These are phyloP conservation scores for Entophlyctis luteolus DNA, from an alignment of 192 early-diverging fungal species.

Conservation along the genomic window DNA sequence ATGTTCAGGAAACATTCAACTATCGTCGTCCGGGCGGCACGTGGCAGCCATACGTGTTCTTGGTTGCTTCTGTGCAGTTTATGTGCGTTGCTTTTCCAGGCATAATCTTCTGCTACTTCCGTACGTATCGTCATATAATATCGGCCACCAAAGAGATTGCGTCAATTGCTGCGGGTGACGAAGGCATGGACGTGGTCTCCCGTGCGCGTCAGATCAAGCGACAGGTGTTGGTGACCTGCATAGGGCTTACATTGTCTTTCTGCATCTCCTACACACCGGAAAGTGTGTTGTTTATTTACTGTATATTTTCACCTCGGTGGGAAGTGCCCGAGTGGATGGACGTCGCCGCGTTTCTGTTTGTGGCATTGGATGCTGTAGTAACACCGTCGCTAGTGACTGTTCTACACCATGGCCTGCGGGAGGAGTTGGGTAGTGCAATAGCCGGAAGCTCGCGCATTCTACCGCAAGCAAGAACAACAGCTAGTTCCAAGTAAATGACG, in stretches of 20 bases:
- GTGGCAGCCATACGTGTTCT: not conserved
- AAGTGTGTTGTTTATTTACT: not conserved
- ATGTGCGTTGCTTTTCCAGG: not conserved
- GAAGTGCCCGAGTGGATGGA: not conserved
- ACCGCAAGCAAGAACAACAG: too few relatives aligned
- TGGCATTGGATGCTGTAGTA: not conserved
- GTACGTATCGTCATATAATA: not conserved
- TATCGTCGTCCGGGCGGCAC: not conserved
- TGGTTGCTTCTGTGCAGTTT: not conserved
- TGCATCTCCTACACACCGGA: not conserved
- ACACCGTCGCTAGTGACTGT: not conserved
- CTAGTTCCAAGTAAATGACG: too few relatives aligned
- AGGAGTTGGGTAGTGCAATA: too few relatives aligned
- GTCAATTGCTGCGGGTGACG: not conserved
- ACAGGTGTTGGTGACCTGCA: not conserved
- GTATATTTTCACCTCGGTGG: not conserved
- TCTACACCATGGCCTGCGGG: too few relatives aligned
- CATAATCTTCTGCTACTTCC: not conserved
- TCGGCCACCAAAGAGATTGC: not conserved
- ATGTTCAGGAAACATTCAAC: not conserved
- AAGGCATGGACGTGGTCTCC: too few relatives aligned
- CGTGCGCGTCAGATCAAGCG: not conserved
- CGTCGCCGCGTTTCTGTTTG: not conserved
- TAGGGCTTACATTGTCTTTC: not conserved
- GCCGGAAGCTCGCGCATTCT: too few relatives aligned